Base-by-base conservation (phyloP, 192 early-diverging fungal species). In the Backusella australiensis region DNA sequence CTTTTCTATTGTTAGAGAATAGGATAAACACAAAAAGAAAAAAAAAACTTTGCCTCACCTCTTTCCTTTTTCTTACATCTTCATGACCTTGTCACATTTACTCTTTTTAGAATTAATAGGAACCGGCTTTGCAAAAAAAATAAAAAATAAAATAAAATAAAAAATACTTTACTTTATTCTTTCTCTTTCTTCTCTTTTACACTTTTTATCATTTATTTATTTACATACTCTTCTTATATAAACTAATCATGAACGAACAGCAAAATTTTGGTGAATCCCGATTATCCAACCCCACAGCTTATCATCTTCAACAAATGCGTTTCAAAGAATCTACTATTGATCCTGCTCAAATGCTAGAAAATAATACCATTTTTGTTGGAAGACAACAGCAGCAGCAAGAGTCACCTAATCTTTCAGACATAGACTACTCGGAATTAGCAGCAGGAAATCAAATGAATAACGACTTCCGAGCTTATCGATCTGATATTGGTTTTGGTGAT, bases 301-400 rank as follows among this genome's bases (percentile, higher is more conserved):
- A 76, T 69, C 80, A 77, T 42, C 14, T 81, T 6, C 80, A 81
- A 34, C 80, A 78, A 74, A 75, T 75, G 65, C 65, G 63, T 38
- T 75, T 42, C 23, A 75, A 75, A 67, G 65, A 67, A 8, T 32
- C 74, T 23, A 41, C 35, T 35, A 72, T 72, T 52, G 76, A 76
- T 49, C 75, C 75, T 35, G 21, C 75, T 26, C 75, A 71, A 19
- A 71, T 71, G 70, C 29, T 76, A 26, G 75, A 69, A 15, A 66
- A 76, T 2, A 52, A 67, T 4, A 67, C 34, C 26, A 36, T 53
- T 11, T 35, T 76, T 41, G 23, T 52, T 52, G 65, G 23, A 39
- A 67, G 69, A 52, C 44, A 67, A 75, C 74, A 78, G 12, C 74
- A 71, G 17, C 39, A 53, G 39, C 70, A 80, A 41, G 70, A 66